Percentiles rank a stretch among this genome's conserved stretches.
Evolutionary conservation across 2,329 filamentous ascomycete species (phyloP).

Genomic region (Ceratocystis colombiana): DNA sequence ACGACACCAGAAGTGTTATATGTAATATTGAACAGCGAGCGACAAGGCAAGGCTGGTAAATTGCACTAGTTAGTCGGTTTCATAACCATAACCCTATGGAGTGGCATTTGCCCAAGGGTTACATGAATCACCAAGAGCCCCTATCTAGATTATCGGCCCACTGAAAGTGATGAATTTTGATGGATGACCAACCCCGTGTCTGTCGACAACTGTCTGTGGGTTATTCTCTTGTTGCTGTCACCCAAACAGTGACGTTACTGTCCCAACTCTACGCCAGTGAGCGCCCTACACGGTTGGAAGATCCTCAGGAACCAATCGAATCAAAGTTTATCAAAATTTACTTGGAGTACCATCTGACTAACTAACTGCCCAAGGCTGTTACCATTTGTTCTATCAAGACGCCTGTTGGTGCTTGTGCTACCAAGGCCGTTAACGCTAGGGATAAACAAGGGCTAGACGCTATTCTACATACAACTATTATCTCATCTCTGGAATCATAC

Average conservation of each 20-base stretch:
- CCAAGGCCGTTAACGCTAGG: neutral
- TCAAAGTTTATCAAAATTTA: neutral
- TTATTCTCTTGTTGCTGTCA: too few relatives aligned
- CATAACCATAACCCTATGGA: too few relatives aligned
- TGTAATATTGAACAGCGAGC: neutral
- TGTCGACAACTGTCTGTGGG: too few relatives aligned
- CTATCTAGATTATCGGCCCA: too few relatives aligned
- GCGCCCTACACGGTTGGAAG: neutral
- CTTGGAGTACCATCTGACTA: neutral
- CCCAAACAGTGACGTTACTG: neutral
- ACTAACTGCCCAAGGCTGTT: neutral
- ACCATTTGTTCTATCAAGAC: slow-evolving; percentile 5
- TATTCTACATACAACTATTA: neutral
- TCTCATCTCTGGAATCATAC: neutral
- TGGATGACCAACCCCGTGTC: too few relatives aligned
- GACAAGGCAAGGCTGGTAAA: neutral
- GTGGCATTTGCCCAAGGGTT: neutral
- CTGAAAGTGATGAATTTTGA: too few relatives aligned
- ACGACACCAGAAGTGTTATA: neutral
- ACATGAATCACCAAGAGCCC: neutral
- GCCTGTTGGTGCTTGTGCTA: slow-evolving; percentile 1
- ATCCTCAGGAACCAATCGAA: neutral
- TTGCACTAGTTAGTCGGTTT: neutral
- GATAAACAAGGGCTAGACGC: neutral
- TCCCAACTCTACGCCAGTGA: neutral